Base-by-base conservation (phyloP, 2,329 filamentous ascomycete genomes). In the Metarhizium sp. region DNA sequence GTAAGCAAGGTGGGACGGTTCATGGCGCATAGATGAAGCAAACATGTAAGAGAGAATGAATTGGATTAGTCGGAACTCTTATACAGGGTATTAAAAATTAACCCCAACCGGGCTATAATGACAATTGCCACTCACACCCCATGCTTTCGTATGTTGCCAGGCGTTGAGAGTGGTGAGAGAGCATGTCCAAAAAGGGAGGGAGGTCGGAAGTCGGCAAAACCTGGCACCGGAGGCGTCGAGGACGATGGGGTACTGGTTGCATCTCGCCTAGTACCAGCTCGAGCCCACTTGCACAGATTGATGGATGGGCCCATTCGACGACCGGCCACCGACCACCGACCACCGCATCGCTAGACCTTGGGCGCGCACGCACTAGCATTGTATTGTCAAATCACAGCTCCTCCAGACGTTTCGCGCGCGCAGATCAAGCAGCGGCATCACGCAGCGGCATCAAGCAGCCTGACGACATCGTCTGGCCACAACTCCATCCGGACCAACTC, bases 141-240 rank as follows among this genome's bases (percentile, higher is more conserved):
- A 25, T 25, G 3, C 25, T 25, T 25, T 25, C 25, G 25, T 34
- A 11, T 11, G 5, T 34, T 34, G 10, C 32, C 32, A 40, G 38
- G 14, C 14, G 34, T 36, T 40, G 38, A 40, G 8, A 11, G 13
- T 40, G 38, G 11, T 16, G 10, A 13, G 38, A 25, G 32, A 7
- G 32, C 32, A 34, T 34, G 32, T 34, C 10, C 32, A 34, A 34
- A 34, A 34, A 7, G 32, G 32, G 6, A 34, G 32, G 25, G 45
- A 29, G 45, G 11, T 48, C 61, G 62, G 62, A 56, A 50, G n/a
- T 40, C 64, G 64, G 64, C 53, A 54, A 61, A 65, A 66, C 63
- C 51, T 50, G 54, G 50, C 32, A 50, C 64, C 63, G 64, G 59
- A 11, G 45, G 45, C 45, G 38, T 25, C 25, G 25, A 25, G 25